phyloP scores from a whole-genome alignment of 2,329 filamentous ascomycete species.

The Trichoderma pleuroti region DNA sequence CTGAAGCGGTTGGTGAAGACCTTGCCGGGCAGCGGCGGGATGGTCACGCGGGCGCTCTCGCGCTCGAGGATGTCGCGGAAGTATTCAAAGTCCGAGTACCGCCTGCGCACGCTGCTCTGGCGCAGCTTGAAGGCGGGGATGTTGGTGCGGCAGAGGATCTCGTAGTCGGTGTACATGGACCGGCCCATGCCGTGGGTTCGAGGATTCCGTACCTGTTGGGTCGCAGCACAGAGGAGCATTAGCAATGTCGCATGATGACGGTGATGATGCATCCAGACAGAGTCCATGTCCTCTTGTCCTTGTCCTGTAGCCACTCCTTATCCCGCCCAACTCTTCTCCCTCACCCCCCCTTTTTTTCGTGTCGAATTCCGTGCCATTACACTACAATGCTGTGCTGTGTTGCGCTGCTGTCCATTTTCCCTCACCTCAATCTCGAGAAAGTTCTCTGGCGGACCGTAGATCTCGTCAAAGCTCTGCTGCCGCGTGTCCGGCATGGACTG shows the following conservation, averaged over 20 bases:
- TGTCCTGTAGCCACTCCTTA: background rate
- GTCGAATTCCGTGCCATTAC: background rate
- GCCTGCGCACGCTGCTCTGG: constrained; percentile 79
- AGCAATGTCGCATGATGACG: background rate
- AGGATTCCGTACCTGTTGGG: constrained; percentile 76
- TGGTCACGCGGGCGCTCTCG: constrained; percentile 89
- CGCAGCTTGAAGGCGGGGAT: constrained; percentile 98
- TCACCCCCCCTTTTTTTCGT: background rate
- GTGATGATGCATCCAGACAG: background rate
- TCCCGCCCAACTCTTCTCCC: background rate
- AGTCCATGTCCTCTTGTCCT: background rate
- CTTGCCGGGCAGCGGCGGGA: constrained; percentile 92
- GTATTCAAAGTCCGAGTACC: constrained; percentile 98
- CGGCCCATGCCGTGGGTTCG: constrained; percentile 92
- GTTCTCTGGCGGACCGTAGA: constrained; percentile 97
- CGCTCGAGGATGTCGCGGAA: constrained; percentile 98
- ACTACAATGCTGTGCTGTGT: background rate
- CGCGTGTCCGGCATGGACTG: constrained; percentile 69
- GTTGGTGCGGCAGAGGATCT: constrained; percentile 96
- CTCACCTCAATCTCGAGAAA: constrained; percentile 93
- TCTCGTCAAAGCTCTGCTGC: constrained; percentile 96
- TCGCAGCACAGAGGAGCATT: background rate
- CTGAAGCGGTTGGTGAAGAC: constrained; percentile 98
- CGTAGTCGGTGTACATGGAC: constrained; percentile 98
- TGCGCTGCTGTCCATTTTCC: background rate